A percentile compares a stretch with the other conserved stretches of the same genome.
Conservation (phyloP, 495 filamentous ascomycete species). For the Lophium mytilinum region DNA sequence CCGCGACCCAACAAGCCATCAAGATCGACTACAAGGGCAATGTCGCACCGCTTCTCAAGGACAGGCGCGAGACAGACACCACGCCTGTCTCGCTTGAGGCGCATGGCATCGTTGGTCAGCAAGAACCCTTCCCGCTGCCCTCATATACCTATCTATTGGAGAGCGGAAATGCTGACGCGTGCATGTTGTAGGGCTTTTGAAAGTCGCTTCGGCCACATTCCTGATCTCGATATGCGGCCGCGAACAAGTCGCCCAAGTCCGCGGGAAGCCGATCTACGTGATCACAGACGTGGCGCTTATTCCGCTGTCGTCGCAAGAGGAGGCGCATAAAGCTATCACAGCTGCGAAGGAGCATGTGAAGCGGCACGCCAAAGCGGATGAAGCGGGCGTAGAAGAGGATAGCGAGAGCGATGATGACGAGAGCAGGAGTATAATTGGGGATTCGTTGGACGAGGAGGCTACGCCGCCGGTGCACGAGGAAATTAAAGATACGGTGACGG, state of each 20-base stretch:
- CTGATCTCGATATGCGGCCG: conserved; percentile 76
- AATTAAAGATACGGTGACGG: conserved; percentile 10
- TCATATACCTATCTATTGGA: no score
- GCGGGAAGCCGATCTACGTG: conserved; percentile 72
- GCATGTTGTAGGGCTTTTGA: conserved; percentile 49
- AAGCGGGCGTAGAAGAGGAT: conserved; percentile 29
- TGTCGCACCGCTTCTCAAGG: conserved; percentile 39
- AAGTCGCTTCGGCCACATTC: conserved; percentile 52
- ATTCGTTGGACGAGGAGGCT: conserved; percentile 30
- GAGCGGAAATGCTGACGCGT: background rate
- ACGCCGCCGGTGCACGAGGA: background rate
- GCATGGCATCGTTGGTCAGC: conserved; percentile 77
- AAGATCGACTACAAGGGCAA: conserved; percentile 67
- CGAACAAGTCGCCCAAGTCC: conserved; percentile 79
- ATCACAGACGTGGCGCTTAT: conserved; percentile 82
- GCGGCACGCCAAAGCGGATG: conserved; percentile 32
- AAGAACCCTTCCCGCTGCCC: background rate
- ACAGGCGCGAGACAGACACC: conserved; percentile 36
- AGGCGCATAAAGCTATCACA: conserved; percentile 62
- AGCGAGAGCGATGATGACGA: conserved; percentile 32
- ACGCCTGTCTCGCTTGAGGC: conserved; percentile 52
- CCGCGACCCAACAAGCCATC: conserved; percentile 39
- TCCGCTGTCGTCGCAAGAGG: conserved; percentile 65
- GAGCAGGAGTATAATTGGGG: conserved; percentile 10
- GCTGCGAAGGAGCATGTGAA: conserved; percentile 49